phyloP scores from a whole-genome alignment of 768 basidiomycete genomes.

The Kwoniella dejecticola region DNA sequence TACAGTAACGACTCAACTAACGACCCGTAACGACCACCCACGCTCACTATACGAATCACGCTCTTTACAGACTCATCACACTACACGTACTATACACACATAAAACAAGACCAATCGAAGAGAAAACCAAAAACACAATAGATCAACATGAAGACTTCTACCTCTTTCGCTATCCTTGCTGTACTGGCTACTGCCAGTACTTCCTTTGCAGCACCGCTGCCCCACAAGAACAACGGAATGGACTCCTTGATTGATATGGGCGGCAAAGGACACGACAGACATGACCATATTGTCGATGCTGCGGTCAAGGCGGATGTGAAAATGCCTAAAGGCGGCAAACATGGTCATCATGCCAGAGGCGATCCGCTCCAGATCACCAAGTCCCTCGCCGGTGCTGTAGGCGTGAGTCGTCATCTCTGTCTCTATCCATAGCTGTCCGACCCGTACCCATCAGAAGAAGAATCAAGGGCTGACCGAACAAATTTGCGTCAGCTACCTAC shows the following conservation, averaged over 20 bases:
- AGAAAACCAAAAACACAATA: background rate
- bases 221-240: background rate
- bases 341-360: slow-evolving; percentile 11
- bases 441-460: too few relatives aligned
- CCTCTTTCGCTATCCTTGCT: slow-evolving; percentile 30
- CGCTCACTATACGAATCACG: slow-evolving; percentile 18
- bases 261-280: background rate
- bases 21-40: slow-evolving; percentile 20
- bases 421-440: too few relatives aligned
- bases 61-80: slow-evolving; percentile 5
- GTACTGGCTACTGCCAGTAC: slow-evolving; percentile 22
- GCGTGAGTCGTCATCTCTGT: background rate
- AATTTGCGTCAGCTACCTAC: background rate
- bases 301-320: background rate
- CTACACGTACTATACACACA: slow-evolving; percentile 2
- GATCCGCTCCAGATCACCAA: background rate
- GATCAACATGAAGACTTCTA: slow-evolving; percentile 27
- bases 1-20: slow-evolving; percentile 8
- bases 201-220: slow-evolving; percentile 24
- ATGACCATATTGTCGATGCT: background rate
- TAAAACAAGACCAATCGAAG: background rate
- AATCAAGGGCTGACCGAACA: background rate
- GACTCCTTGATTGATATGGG: background rate
- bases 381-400: background rate
- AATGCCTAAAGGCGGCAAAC: background rate